These are phyloP conservation scores for Cavenderia fasciculata DNA, from an alignment of 78 protist genomes.

Conservation along the genomic window DNA sequence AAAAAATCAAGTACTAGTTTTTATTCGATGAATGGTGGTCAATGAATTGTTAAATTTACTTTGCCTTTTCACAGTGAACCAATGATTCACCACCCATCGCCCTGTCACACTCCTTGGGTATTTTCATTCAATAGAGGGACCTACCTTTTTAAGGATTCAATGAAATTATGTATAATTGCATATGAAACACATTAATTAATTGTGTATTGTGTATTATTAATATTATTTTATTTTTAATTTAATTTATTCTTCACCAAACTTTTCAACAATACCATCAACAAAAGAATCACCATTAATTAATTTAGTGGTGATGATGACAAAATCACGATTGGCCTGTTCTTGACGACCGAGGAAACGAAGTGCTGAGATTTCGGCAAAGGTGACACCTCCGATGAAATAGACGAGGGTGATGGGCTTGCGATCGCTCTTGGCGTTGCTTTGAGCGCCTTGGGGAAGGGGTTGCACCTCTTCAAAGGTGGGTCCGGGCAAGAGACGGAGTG, in stretches of 20 bases:
- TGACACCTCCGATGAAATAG: conserved; percentile 45
- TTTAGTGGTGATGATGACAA: conserved; percentile 85
- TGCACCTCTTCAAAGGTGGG: conserved; percentile 41
- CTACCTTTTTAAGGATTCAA: no score
- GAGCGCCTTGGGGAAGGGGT: conserved; percentile 39
- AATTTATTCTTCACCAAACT: conserved; percentile 6
- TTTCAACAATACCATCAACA: conserved; percentile 51
- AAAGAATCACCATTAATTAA: conserved; percentile 82
- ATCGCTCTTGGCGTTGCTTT: conserved; percentile 22
- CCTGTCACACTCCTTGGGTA: no score
- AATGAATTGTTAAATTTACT: no score
- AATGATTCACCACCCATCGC: no score
- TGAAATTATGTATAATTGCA: no score
- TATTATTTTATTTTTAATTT: background rate
- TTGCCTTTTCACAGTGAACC: no score
- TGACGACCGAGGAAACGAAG: conserved; percentile 84
- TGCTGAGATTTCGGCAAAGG: conserved; percentile 90
- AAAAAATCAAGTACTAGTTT: no score
- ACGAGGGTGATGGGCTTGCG: conserved; percentile 51
- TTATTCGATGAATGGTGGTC: no score
- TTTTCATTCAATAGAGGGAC: no score
- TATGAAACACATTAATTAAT: no score
- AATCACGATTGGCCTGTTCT: conserved; percentile 56
- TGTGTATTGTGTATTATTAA: no score
- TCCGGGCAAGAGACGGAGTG: conserved; percentile 43